Evolutionary conservation across 1,139 yeast genomes (phyloP), one percentile per base, ranked within the genome.

Genomic region (Kluyveromyces marxianus): DNA sequence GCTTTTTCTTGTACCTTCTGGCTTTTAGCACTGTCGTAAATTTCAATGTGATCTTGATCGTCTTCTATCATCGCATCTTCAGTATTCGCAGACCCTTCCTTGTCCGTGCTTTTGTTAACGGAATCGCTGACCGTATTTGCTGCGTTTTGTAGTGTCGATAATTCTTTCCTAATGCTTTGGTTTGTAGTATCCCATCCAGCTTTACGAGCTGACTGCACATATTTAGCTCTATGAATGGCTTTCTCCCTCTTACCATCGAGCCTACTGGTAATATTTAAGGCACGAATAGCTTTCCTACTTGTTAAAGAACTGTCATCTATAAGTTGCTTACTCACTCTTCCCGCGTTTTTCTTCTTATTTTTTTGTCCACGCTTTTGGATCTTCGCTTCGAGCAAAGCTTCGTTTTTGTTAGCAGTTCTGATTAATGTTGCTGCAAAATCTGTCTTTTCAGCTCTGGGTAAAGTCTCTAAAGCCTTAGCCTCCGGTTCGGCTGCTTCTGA

Each of bases 101-200:
- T 24, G 7, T 34, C 43, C 33, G 7, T 32, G 34, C 14, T 21
- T 10, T 32, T n/a, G 14, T 32, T 10, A 32, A 10, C 34, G 5
- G 8, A 21, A 4, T 32, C 34, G 14, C 14, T 10, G 8, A 4
- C 14, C 14, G 7, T 4, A 10, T 21, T 10, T 7, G 14, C 14
- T 7, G 34, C 14, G 7, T 32, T 6, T 10, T 32, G 34, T 10
- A 32, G 14, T 10, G 14, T 10, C 7, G 51, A 58, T 44, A 65
- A 56, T 40, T 64, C 63, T 40, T 68, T 63, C 39, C 59, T 68
- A 30, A 76, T 74, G 36, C 64, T 62, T 48, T 72, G 70, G 59
- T 83, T 83, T 47, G 81, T 81, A 45, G 72, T 70, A 42, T 82
- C 89, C 92, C 92, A 83, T 14, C 81, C 83, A 1, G 85, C 69